Evolutionary conservation across 2,329 filamentous ascomycete genomes (phyloP), one percentile per base, ranked within the genome.

Genomic region (Nakataea oryzae): DNA sequence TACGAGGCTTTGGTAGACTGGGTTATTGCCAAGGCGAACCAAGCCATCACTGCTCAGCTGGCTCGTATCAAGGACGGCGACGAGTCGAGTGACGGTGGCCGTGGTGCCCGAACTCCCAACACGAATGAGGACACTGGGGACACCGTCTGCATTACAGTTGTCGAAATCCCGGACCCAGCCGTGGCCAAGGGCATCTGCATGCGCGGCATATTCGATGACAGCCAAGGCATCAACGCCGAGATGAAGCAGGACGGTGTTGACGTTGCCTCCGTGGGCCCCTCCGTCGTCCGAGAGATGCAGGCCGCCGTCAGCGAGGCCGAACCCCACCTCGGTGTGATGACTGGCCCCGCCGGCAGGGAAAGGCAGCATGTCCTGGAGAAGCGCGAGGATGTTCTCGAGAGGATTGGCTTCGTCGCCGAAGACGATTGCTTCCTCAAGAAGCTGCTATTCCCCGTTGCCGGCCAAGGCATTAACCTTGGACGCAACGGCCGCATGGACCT

Each of bases 1-100:
- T 99, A 99, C 70, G 95, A 99, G 75, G 88, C 93, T 14, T 79
- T 97, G 29, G 92, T 99, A 0, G 95, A 97, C 71, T 97, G 92
- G 90, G 89, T 99, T 17, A 88, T 99, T 64, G 78, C 81, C 62
- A 95, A 93, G 71, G 93, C 93, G 62, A 99, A 99, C 68, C 84
- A 87, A 41, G 84, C 93, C 13, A 96, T 99, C 69, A 81, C 86
- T 1, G 80, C 80, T 3, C 91, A 97, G 67, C 85, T 97, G 72
- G 79, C 82, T 26, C 82, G 81, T 28, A 84, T 86, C 62, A 81
- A 81, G 60, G 84, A 88, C 50, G 84, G 85, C 0, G 86, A 87
- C 57, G 87, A 88, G 58, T 89, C 87, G 0, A 81, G 82, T 27
- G 87, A 87, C 61, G 90, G 83, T 13, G 67, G 68, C 61, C 81